Evolutionary conservation across 345 rosid species (phyloP).

Genomic region (Raphanus raphanistrum): DNA sequence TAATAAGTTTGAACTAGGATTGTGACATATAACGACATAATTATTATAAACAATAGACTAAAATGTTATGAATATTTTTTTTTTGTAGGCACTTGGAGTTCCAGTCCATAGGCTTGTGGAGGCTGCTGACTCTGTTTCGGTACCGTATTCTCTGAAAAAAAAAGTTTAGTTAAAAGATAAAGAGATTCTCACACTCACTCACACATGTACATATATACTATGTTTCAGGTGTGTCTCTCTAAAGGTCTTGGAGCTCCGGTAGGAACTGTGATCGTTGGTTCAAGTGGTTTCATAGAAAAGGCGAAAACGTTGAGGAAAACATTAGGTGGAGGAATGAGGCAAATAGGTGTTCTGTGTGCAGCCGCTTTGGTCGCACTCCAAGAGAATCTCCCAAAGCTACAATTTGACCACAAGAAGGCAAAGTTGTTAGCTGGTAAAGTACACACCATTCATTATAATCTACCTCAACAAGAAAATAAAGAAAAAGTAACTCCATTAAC

Average conservation of each 20-base stretch:
- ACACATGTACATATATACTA: background rate
- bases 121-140: constrained; percentile 90
- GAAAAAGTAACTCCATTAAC: background rate
- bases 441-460: background rate
- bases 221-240: constrained; percentile 68
- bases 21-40: background rate
- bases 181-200: background rate
- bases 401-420: constrained; percentile 79
- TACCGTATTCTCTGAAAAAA: constrained; percentile 14
- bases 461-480: background rate
- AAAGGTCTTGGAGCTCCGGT: constrained; percentile 95
- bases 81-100: constrained; percentile 76
- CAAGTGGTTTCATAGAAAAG: constrained; percentile 67
- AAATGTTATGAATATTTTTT: background rate
- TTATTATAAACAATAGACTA: background rate
- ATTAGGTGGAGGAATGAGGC: constrained; percentile 97
- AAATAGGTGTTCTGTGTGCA: constrained; percentile 75
- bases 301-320: constrained; percentile 82
- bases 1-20: background rate
- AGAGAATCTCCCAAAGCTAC: constrained; percentile 65
- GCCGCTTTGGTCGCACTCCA: constrained; percentile 74
- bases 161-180: background rate
- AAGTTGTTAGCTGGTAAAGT: constrained; percentile 71
- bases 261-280: constrained; percentile 88
- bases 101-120: constrained; percentile 75